These are phyloP conservation scores for Trichaptum fuscoviolaceum DNA, from an alignment of 768 basidiomycete species.

Conservation along the genomic window DNA sequence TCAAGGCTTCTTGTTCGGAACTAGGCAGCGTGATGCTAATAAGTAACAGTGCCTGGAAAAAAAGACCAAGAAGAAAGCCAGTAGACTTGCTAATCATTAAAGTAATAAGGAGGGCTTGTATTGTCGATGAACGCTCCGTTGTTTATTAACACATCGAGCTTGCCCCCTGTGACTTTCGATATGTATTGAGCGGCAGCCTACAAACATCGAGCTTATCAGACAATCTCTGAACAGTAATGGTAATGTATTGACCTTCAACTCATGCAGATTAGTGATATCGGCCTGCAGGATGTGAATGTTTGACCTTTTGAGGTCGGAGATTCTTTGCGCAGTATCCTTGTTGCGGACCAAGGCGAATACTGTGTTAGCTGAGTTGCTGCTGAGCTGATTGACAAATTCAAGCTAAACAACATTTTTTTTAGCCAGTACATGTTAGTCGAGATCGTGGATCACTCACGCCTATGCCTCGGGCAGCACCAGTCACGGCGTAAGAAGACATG, in stretches of 20 bases:
- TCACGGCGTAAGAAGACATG: slow-evolving; percentile 20
- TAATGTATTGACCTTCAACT: slow-evolving; percentile 24
- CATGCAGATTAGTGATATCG: slow-evolving; percentile 27
- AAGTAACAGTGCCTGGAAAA: background rate
- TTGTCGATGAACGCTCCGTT: slow-evolving; percentile 24
- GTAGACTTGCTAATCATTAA: no score
- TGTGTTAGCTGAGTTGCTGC: slow-evolving; percentile 11
- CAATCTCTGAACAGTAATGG: background rate
- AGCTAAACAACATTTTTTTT: slow-evolving; percentile 10
- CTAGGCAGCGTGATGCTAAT: background rate
- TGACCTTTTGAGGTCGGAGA: slow-evolving; percentile 11
- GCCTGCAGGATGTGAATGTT: slow-evolving; percentile 32
- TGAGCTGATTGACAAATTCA: slow-evolving; percentile 23
- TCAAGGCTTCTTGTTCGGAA: slow-evolving; percentile 11
- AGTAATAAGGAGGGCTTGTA: no score
- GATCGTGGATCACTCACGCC: slow-evolving; percentile 15
- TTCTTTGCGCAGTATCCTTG: slow-evolving; percentile 14
- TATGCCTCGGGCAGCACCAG: slow-evolving; percentile 24
- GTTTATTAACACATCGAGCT: slow-evolving; percentile 32
- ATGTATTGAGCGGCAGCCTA: slow-evolving; percentile 14
- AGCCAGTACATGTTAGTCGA: background rate
- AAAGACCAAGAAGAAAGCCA: no score
- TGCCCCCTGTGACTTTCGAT: slow-evolving; percentile 19
- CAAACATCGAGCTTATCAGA: background rate
- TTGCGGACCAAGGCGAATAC: slow-evolving; percentile 27